Conservation (phyloP, 1,284 basidiomycete genomes). For the Peniophora sp. region DNA sequence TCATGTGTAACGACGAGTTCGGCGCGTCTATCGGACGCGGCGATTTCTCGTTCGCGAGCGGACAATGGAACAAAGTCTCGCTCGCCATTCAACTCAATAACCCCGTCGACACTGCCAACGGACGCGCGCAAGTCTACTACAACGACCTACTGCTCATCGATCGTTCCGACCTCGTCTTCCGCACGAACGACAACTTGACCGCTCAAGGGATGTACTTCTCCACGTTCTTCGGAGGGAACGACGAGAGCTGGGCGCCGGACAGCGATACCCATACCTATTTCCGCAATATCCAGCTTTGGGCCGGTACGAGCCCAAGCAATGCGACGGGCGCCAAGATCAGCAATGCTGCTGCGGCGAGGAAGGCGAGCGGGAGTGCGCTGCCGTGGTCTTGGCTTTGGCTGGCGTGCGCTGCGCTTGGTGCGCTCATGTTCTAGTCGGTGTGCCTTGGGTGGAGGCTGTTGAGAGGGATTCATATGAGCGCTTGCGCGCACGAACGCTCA, state of each 20-base stretch:
- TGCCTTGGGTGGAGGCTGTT: no score
- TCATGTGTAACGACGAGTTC: slow-evolving; percentile 33
- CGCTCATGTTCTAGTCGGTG: no score
- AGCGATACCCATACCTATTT: slow-evolving; percentile 58
- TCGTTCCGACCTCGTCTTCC: slow-evolving; percentile 44
- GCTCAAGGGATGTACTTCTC: slow-evolving; percentile 58
- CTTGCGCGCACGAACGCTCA: no score
- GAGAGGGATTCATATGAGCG: no score
- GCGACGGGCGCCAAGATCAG: slow-evolving; percentile 26
- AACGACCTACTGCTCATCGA: slow-evolving; percentile 47
- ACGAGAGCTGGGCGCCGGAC: slow-evolving; percentile 58
- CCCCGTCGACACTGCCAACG: slow-evolving; percentile 47
- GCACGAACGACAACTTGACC: slow-evolving; percentile 33
- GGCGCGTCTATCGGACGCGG: slow-evolving; percentile 34
- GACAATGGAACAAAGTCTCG: slow-evolving; percentile 48
- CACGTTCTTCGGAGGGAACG: slow-evolving; percentile 33
- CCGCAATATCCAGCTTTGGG: slow-evolving; percentile 58
- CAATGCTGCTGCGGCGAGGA: not conserved
- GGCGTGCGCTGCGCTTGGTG: not conserved
- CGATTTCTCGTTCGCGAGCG: slow-evolving; percentile 31
- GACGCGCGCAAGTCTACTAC: slow-evolving; percentile 48
- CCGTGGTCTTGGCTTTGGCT: not conserved
- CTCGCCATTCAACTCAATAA: slow-evolving; percentile 53
- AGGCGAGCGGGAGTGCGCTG: not conserved
- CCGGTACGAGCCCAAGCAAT: slow-evolving; percentile 35